These are phyloP conservation scores for Gentiana dahurica DNA, from an alignment of 257 asterid species.

Conservation along the genomic window DNA sequence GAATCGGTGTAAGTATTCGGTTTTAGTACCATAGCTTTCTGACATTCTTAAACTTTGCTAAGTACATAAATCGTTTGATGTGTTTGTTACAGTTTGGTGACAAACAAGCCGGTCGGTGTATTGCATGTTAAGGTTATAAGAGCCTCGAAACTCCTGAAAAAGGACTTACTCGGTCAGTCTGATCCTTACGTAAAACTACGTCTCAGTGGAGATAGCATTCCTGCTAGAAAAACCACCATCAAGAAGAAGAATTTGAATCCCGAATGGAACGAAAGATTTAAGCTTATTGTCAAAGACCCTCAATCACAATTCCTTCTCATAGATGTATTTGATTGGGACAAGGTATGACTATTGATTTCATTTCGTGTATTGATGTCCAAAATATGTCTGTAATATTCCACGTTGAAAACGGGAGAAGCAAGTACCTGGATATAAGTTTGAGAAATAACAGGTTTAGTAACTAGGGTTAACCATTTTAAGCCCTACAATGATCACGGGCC, in stretches of 20 bases:
- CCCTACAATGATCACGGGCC: too few species aligned
- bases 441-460: too few species aligned
- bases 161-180: constrained; percentile 52
- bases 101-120: constrained; percentile 77
- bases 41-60: too few species aligned
- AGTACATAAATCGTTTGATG: too few species aligned
- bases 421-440: too few species aligned
- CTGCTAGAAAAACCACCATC: constrained; percentile 51
- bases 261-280: constrained; percentile 67
- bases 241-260: constrained; percentile 70
- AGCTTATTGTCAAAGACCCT: constrained; percentile 69
- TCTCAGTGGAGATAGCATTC: constrained; percentile 54
- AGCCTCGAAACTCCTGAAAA: constrained; percentile 52
- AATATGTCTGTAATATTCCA: too few species aligned
- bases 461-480: too few species aligned
- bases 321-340: constrained; percentile 73
- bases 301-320: constrained; percentile 47
- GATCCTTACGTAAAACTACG: constrained; percentile 82
- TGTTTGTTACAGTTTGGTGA: too few species aligned
- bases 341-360: constrained; percentile 23
- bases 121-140: constrained; percentile 61
- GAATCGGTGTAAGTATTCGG: constrained; percentile 43
- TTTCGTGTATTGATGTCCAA: too few species aligned
- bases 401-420: too few species aligned
- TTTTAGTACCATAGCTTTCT: too few species aligned